Evolutionary conservation across 2,329 filamentous ascomycete species (phyloP), one percentile per base, ranked within the genome.

Genomic region (Botrytis byssoidea): DNA sequence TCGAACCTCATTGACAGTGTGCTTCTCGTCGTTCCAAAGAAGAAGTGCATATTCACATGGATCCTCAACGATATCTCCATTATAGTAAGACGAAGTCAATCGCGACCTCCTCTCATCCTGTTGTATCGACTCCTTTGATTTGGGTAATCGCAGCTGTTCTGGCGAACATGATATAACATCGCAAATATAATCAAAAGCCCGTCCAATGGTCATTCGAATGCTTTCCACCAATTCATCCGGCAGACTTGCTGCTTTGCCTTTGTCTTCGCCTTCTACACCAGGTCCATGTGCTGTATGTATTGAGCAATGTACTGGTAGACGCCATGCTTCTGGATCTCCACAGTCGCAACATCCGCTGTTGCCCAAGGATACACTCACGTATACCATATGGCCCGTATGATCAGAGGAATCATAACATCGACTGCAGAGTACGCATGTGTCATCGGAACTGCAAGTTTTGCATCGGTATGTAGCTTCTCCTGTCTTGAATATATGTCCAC

Each of bases 21-120:
- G 96, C 83, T 99, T 99, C 84, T 99, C 96, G 77, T 99, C 96
- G 79, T 99, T 99, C 96, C 96, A 99, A 8, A 99, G 85, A 25
- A 98, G 85, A 63, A 99, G 85, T 8, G 93, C 92, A 82, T 92
- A 99, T 78, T 97, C 93, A 20, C 89, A 89, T 37, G 91, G 87
- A 4, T 89, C 86, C 73, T 91, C 88, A 10, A 83, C 81, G 55
- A 89, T 85, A 78, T 93, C 89, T 1, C 88, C 89, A 48, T 77
- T 88, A 85, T 95, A 96, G 83, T 94, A 95, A 66, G 90, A 90
- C 0, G 92, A 89, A 12, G 88, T 90, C 48, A 98, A 85, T 32
- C 95, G 88, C 25, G 95, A 97, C 74, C 88, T 87, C 73, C 88
- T 86, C 83, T 98, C 96, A 82, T 99, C 96, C 75, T 91, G 87